Evolutionary conservation across 495 filamentous ascomycete species (phyloP), one percentile per base, ranked within the genome.

Genomic region (Astrothelium subdiscretum): DNA sequence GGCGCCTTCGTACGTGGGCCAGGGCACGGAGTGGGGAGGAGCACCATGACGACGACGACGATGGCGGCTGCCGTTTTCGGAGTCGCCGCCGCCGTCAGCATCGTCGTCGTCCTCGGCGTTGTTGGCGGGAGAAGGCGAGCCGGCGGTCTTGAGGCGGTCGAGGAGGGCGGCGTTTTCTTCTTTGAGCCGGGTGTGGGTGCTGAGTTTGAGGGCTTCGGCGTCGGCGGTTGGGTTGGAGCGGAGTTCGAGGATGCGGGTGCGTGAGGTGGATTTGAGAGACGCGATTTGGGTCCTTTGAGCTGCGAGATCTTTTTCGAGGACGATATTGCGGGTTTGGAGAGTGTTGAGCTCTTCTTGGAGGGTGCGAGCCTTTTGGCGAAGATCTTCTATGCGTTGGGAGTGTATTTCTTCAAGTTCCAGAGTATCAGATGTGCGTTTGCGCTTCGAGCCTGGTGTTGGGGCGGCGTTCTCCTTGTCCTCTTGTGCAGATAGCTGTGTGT

Each of bases 151-250:
- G n/a, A 97, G 80, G 64, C 89, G 88, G 0, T 85, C 80, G 4
- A 94, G 79, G 3, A 99, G 83, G 38, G 90, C 89, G 42, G 79
- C 77, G 74, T 97, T 99, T 71, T 97, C 95, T 59, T 86, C 80
- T 59, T 85, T 83, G 8, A 99, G 83, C 2, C 86, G 83, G 29
- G 73, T 78, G 10, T 97, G 82, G 8, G 90, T 95, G 57, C 83
- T 78, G 31, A 86, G 76, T 70, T 97, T 96, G 69, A 95, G 80
- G 57, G 86, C 84, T 72, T 94, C 89, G 62, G 81, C 83, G 63
- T 91, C 82, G 0, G 90, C 80, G 8, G 92, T 97, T 0, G 94
- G 94, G 70, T 99, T 99, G 42, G 86, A 84, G 63, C 90, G 86
- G 26, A 99, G 78, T 61, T 91, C 86, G 29, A 99, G 85, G 57